A percentile compares a stretch with the other conserved stretches of the same genome.
These are phyloP conservation scores for Elongisporangium anandrum DNA, from an alignment of 352 stramenopile species.

Conservation along the genomic window DNA sequence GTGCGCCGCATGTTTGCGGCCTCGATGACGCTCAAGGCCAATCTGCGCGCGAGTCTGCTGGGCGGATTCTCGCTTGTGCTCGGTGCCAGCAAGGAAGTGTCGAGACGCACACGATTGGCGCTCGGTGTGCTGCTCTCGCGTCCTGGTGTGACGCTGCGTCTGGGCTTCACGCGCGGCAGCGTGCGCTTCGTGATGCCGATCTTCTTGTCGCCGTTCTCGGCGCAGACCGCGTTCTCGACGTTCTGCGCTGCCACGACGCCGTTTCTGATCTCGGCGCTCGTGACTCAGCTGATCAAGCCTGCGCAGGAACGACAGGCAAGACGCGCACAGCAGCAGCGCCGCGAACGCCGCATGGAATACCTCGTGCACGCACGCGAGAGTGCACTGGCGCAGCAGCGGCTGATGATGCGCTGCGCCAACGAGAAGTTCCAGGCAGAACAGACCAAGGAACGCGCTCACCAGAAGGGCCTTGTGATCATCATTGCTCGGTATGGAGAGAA, in stretches of 20 bases:
- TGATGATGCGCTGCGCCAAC: slow-evolving; percentile 61
- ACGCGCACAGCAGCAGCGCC: slow-evolving; percentile 35
- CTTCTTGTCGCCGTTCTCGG: slow-evolving; percentile 72
- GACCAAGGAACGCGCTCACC: slow-evolving; percentile 19
- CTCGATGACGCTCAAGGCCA: slow-evolving; percentile 43
- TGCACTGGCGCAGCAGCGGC: slow-evolving; percentile 64
- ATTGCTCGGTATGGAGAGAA: slow-evolving; percentile 73
- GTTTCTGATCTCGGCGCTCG: slow-evolving; percentile 57
- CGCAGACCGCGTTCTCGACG: slow-evolving; percentile 60
- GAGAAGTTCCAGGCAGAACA: slow-evolving; percentile 57
- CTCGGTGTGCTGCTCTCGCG: slow-evolving; percentile 55
- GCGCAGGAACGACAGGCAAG: slow-evolving; percentile 56
- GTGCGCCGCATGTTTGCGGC: slow-evolving; percentile 33
- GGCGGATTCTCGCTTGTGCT: slow-evolving; percentile 43
- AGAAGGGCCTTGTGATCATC: slow-evolving; percentile 65
- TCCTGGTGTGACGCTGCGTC: slow-evolving; percentile 51
- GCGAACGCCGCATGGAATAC: slow-evolving; percentile 51
- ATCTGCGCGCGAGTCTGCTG: slow-evolving; percentile 42
- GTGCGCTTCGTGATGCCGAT: slow-evolving; percentile 82
- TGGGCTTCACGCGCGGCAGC: slow-evolving; percentile 73
- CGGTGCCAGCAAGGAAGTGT: slow-evolving; percentile 53
- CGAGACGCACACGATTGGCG: slow-evolving; percentile 47
- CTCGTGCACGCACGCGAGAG: slow-evolving; percentile 40
- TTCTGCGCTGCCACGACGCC: slow-evolving; percentile 71
- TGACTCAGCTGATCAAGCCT: slow-evolving; percentile 65